Conservation (phyloP, 805 yeast genomes). For the Komagataella pastoris region DNA sequence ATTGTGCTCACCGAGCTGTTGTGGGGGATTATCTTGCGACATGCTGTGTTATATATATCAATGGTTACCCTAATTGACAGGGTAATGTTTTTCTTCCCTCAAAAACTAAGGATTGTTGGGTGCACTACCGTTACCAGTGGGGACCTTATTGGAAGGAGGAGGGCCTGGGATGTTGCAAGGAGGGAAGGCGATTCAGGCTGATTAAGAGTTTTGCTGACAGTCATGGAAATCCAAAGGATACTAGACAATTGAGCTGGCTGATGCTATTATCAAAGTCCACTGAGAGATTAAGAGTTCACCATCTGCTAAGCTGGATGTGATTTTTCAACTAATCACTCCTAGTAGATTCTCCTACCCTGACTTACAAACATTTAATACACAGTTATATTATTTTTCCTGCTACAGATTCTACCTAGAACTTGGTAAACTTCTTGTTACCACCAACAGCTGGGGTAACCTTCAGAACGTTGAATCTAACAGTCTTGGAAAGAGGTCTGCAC, state of each 20-base stretch:
- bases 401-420: constrained; percentile 54
- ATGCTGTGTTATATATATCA: neutral
- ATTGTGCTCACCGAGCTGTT: neutral
- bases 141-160: too few species aligned
- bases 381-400: neutral
- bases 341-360: neutral
- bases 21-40: constrained; percentile 2
- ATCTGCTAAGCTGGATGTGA: neutral
- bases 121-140: neutral
- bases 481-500: constrained; percentile 99
- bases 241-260: too few species aligned
- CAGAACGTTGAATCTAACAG: constrained; percentile 99
- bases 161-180: too few species aligned
- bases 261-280: too few species aligned
- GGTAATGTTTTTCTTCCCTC: neutral
- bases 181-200: too few species aligned
- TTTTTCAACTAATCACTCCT: neutral
- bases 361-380: constrained; percentile 1
- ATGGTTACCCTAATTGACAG: neutral
- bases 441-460: constrained; percentile 85
- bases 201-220: too few species aligned
- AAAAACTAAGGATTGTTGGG: neutral
- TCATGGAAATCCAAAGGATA: too few species aligned
- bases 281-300: too few species aligned
- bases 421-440: constrained; percentile 89